Evolutionary conservation across 2,329 filamentous ascomycete genomes (phyloP), one percentile per base, ranked within the genome.

Genomic region (Apiospora sp.): DNA sequence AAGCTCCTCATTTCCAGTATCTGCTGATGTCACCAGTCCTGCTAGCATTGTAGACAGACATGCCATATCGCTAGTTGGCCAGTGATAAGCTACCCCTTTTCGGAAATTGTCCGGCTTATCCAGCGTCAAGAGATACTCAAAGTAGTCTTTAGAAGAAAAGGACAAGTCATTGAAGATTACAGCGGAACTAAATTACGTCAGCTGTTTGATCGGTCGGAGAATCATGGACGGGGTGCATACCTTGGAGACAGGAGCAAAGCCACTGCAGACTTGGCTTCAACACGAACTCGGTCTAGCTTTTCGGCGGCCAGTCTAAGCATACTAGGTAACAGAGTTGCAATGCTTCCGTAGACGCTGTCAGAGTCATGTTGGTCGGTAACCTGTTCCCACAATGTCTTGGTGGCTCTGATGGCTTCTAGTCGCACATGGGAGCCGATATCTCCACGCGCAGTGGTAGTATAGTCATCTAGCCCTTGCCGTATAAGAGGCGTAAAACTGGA

Each of bases 341-440:
- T 83, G 13, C 34, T 44, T 27, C 19, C 70, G 30, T 51, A 61
- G 49, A 48, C 46, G n/a, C 30, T 37, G 27, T 64, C 22, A 2
- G 37, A 16, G 8, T 14, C 72, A 34, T 75, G 71, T 4, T 74
- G 71, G 24, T 76, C 71, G 7, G 37, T n/a, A 37, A 58, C 74
- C 49, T 74, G 27, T 51, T 77, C 77, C 83, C 88, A 90, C 1
- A 94, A 86, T 2, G 90, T 90, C 73, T 89, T 89, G 1, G 96
- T 89, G 22, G 94, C 95, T 80, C 92, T 88, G 16, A 98, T 87
- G 34, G 94, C 95, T 81, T 95, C 92, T 6, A 96, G 85, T 4
- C 96, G 89, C 4, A 97, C 93, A 70, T 95, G 89, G 0, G 95
- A 97, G 6, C 96, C 96, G 68, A 98, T 89, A 79, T 99, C 96